phyloP scores from a whole-genome alignment of 441 rosid species.

The Theobroma grandiflorum region DNA sequence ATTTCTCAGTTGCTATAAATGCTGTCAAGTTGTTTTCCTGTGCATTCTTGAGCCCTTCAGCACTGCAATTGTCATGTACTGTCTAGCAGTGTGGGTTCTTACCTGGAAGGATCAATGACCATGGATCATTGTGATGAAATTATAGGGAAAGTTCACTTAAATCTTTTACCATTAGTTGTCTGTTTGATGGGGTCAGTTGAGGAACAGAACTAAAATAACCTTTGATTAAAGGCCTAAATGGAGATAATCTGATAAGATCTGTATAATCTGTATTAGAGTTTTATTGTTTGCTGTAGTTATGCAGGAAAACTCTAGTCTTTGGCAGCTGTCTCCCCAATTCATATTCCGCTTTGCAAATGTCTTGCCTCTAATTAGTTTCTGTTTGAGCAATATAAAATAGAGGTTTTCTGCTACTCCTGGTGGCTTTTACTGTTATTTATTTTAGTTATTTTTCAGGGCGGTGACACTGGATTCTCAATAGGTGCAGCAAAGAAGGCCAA shows the following conservation, averaged over 20 bases:
- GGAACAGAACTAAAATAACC: neutral
- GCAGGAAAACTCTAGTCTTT: neutral
- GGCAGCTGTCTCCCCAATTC: neutral
- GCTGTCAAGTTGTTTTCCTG: neutral
- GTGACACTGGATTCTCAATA: conserved; percentile 81
- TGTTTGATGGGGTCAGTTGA: neutral
- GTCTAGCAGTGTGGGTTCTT: too few relatives aligned
- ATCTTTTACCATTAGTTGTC: neutral
- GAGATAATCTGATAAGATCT: neutral
- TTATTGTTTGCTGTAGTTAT: neutral
- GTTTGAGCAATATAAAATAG: neutral
- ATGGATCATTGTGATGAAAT: neutral
- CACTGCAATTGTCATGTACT: neutral
- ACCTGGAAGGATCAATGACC: neutral
- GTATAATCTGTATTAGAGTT: neutral
- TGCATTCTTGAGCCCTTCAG: neutral
- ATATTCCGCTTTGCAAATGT: neutral
- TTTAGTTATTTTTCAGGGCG: conserved; percentile 48
- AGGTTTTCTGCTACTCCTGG: neutral
- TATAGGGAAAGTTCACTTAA: neutral
- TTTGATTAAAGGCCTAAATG: neutral
- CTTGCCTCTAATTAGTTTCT: neutral
- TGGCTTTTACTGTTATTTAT: neutral
- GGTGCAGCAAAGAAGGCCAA: conserved; percentile 71
- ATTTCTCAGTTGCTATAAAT: too few relatives aligned